These are phyloP conservation scores for Extremus antarcticus DNA, from an alignment of 495 filamentous ascomycete genomes.

Conservation along the genomic window DNA sequence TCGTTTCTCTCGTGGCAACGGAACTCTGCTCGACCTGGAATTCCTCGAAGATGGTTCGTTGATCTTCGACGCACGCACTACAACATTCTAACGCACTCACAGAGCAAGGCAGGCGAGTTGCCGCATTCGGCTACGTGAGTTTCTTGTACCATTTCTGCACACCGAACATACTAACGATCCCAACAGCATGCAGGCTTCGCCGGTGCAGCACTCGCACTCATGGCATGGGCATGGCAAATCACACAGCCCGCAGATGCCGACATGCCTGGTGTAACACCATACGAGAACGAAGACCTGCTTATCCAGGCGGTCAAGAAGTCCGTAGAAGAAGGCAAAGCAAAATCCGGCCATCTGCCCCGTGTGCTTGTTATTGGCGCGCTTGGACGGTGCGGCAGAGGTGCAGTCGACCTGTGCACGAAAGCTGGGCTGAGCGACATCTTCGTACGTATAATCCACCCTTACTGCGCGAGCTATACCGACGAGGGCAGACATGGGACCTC, in stretches of 20 bases:
- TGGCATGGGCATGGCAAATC: slow-evolving; percentile 85
- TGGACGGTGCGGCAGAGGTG: slow-evolving; percentile 79
- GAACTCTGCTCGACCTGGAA: slow-evolving; percentile 80
- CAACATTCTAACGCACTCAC: not conserved
- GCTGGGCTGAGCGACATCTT: slow-evolving; percentile 48
- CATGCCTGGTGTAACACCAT: slow-evolving; percentile 58
- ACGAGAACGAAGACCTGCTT: slow-evolving; percentile 65
- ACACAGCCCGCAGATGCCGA: slow-evolving; percentile 50
- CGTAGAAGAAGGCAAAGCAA: slow-evolving; percentile 47
- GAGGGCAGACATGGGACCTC: slow-evolving; percentile 84
- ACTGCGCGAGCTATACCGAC: slow-evolving; percentile 32
- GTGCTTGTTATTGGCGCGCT: slow-evolving; percentile 55
- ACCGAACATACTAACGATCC: slow-evolving; percentile 15
- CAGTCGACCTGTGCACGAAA: slow-evolving; percentile 66
- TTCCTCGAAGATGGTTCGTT: slow-evolving; percentile 68
- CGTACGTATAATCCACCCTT: slow-evolving; percentile 1
- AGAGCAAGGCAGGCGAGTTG: slow-evolving; percentile 55
- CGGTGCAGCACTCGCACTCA: slow-evolving; percentile 68
- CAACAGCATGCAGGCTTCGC: slow-evolving; percentile 35
- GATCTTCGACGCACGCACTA: not conserved
- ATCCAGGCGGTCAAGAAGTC: slow-evolving; percentile 62
- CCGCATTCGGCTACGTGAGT: slow-evolving; percentile 45
- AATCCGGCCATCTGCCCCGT: slow-evolving; percentile 39
- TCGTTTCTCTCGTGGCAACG: slow-evolving; percentile 71
- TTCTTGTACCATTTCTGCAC: not conserved